Base-by-base conservation (phyloP, 106 monocot genomes). In the Allium cepa region DNA sequence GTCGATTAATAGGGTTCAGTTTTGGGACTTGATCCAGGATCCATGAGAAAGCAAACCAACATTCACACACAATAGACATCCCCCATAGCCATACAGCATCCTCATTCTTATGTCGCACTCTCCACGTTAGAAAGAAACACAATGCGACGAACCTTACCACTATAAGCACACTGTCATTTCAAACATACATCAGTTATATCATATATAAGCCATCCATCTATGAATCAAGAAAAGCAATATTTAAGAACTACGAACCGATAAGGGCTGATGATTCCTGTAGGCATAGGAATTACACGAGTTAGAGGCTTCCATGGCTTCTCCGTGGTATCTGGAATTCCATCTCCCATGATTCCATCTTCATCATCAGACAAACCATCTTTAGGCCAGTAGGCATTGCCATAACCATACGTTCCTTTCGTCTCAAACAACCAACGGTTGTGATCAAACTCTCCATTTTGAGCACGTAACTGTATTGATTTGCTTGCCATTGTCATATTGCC, bases 11-110 rank as follows among this genome's bases (percentile, higher is more conserved):
- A 0, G 87, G 87, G 22, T 74, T 65, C 18, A 87, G 48, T 69
- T 87, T 87, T 7, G 87, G 87, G 2, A 78, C 72, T 61, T 87
- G 87, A 69, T 87, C 87, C 17, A 87, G 78, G 46, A 87, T 53
- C 87, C 87, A 87, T 0, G 87, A 87, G 78, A 87, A 83, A 49
- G 87, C 87, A 74, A 87, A 87, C 87, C 87, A 87, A 8, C 74
- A 22, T 75, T 87, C 87, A 72, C 87, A 87, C 6, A 75, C 75
- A 47, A 75, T 57, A 4, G 75, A 75, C 69, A 75, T 75, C 9
- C 61, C 68, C 75, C 87, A 87, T 1, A 87, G 78, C 87, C 87
- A 87, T 17, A 70, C 51, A 4, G 87, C 87, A 3, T 87, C 87
- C 56, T 75, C 71, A 53, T 87, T 87, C 3, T 77, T 75, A 48